Base-by-base conservation (phyloP, 352 stramenopile species). In the Blastocystis sp. region DNA sequence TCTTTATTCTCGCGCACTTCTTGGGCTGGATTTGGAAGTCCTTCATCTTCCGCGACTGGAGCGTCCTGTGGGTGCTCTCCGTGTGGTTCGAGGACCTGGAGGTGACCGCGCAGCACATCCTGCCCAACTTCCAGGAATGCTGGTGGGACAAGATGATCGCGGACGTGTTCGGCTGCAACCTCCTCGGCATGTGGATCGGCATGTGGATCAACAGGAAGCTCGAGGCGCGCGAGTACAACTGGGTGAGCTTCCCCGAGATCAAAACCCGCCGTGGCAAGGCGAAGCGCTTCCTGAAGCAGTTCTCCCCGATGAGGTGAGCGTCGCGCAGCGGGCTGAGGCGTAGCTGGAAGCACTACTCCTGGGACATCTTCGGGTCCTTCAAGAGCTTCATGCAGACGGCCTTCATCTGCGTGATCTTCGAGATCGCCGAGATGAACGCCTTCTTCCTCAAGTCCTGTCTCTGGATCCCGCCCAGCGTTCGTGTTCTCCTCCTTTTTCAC, bases 121-220 rank as follows among this genome's bases (percentile, higher is more conserved):
- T 95, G 64, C 93, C 94, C 0, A 94, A 97, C 89, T 97, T 97
- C 88, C 93, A 96, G 87, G 94, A 97, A 90, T 97, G 94, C 90
- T 97, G 94, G 94, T 97, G 94, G 94, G 94, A 97, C 89, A 96
- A 94, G 60, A 82, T 97, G 34, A 91, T 97, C 54, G 91, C 96
- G 89, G 94, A 97, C 89, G 88, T 96, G 28, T 91, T 97, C 40
- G 94, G 94, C 9, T 95, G 94, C 9, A 97, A 97, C 89, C 90
- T 97, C 69, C 77, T 97, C 17, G 94, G 94, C 48, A 96, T 96
- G 93, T 82, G 61, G 0, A 1, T 68, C 10, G 89, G 89, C 21
- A 90, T 90, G 89, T 59, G 34, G 69, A 71, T 90, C 48, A 87
- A 89, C 38, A 91, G 91, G 89, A 90, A 93, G 76, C 91, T 96